phyloP scores from a whole-genome alignment of 2,329 filamentous ascomycete genomes.

The Fusarium armeniacum region DNA sequence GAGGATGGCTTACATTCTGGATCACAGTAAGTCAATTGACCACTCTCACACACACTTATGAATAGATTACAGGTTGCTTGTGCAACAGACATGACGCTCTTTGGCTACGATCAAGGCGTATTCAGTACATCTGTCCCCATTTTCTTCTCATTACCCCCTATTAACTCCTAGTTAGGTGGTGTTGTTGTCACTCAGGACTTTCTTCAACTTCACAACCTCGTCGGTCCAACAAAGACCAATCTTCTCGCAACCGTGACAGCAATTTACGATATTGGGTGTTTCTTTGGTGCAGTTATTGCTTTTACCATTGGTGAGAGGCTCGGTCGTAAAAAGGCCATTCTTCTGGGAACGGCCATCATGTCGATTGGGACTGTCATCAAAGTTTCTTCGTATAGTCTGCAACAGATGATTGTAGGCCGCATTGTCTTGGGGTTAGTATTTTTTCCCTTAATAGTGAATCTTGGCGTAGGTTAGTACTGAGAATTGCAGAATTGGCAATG shows the following conservation, averaged over 20 bases:
- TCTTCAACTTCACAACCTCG: conserved; percentile 31
- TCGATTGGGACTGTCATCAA: conserved; percentile 32
- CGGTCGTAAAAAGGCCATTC: conserved; percentile 30
- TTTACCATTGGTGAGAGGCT: conserved; percentile 29
- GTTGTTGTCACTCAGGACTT: conserved; percentile 33
- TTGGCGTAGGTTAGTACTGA: not conserved
- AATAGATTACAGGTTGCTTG: conserved; percentile 13
- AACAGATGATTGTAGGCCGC: conserved; percentile 32
- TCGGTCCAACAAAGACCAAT: conserved; percentile 26
- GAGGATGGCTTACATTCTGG: conserved; percentile 38
- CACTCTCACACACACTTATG: not conserved
- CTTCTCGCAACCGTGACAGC: conserved; percentile 31
- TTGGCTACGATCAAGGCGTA: conserved; percentile 29
- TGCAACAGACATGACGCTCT: conserved; percentile 32
- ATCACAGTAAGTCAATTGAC: conserved; percentile 16
- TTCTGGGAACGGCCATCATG: conserved; percentile 29
- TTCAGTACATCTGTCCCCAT: conserved; percentile 1
- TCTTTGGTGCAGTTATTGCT: conserved; percentile 27
- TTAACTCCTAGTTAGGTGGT: conserved; percentile 9
- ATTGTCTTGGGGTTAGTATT: conserved; percentile 21
- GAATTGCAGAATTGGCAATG: conserved; percentile 16
- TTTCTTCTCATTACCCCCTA: not conserved
- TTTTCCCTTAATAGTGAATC: too few relatives aligned
- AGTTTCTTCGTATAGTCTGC: conserved; percentile 28
- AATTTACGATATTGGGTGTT: conserved; percentile 35